Base-by-base conservation (phyloP, 768 basidiomycete species). In the button mushroom (Agaricus bisporus) region DNA sequence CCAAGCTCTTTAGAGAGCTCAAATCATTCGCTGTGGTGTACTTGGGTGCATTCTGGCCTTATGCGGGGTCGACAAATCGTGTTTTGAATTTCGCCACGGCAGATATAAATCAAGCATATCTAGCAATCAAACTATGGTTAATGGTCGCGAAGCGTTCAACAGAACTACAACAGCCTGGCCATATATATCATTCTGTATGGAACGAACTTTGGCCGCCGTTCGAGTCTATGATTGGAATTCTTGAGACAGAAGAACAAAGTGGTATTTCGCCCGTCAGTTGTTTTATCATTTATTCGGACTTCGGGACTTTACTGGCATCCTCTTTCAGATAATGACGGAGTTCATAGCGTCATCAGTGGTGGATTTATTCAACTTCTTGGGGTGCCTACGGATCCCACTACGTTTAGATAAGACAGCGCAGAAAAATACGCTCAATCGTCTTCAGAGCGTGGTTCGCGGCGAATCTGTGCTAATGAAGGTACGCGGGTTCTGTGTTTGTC, bases 171-270 rank as follows among this genome's bases (percentile, higher is more conserved):
- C 69, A 2, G 54, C 55, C 42, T 52, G 44, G 17, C 17, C 61
- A 56, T 14, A 66, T 63, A n/a, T 70, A 71, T 51, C 59, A 57
- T 29, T 56, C 68, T 39, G 73, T 88, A 9, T 91, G 88, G 88
- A 88, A 86, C 60, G 83, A 87, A 59, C 64, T 91, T 7, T 91
- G 86, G 87, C 79, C 85, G 1, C 76, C 83, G 1, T 87, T 86
- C 51, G 83, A 83, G 58, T 66, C 66, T 11, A 69, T 86, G 35
- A 61, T 83, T 12, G 61, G 68, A 38, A 70, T 73, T 1, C 70
- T 86, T 37, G 80, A 82, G 58, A 63, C 59, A 3, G 81, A 82
- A 52, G 67, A 68, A 14, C 71, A 71, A 48, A 67, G 69, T 32
- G 75, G 75, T 26, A 63, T 68, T 56, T 69, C 70, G 55, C 63